Evolutionary conservation across 176 grass and related monocot species (phyloP).

Genomic region (Carex cristatella): DNA sequence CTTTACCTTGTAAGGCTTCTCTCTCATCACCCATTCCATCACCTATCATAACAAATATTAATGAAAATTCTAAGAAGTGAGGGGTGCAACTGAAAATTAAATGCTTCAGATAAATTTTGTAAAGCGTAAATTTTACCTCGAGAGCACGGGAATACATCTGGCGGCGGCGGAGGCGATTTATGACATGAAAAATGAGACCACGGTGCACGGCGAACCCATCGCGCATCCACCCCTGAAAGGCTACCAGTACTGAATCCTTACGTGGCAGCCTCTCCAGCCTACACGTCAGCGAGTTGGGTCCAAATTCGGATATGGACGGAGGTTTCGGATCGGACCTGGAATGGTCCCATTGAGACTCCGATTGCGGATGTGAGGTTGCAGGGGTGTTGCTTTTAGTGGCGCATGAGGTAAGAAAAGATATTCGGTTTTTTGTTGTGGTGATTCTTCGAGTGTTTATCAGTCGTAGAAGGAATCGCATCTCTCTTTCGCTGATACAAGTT

Average conservation of each 20-base stretch:
- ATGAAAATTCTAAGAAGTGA: not conserved
- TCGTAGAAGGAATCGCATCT: not conserved
- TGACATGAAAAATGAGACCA: constrained; percentile 66
- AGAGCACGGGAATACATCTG: constrained; percentile 51
- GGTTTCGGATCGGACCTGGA: not conserved
- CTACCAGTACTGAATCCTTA: constrained; percentile 39
- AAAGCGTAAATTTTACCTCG: constrained; percentile 31
- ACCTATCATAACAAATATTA: constrained; percentile 26
- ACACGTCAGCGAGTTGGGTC: constrained; percentile 34
- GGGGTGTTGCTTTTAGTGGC: not conserved
- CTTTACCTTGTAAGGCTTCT: constrained; percentile 82
- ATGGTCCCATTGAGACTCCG: not conserved
- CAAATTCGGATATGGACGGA: not conserved
- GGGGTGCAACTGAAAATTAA: not conserved
- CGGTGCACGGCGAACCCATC: constrained; percentile 59
- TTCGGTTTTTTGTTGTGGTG: not conserved
- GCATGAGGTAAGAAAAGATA: not conserved
- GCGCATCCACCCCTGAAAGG: constrained; percentile 80
- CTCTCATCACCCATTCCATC: constrained; percentile 95
- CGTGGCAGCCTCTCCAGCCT: constrained; percentile 55
- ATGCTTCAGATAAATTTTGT: not conserved
- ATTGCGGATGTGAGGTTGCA: not conserved
- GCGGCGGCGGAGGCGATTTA: constrained; percentile 72
- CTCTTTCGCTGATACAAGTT: not conserved
- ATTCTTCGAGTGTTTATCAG: not conserved